Base-by-base conservation (phyloP, 148 eudicot genomes). In the Dysphania ambrosioides region DNA sequence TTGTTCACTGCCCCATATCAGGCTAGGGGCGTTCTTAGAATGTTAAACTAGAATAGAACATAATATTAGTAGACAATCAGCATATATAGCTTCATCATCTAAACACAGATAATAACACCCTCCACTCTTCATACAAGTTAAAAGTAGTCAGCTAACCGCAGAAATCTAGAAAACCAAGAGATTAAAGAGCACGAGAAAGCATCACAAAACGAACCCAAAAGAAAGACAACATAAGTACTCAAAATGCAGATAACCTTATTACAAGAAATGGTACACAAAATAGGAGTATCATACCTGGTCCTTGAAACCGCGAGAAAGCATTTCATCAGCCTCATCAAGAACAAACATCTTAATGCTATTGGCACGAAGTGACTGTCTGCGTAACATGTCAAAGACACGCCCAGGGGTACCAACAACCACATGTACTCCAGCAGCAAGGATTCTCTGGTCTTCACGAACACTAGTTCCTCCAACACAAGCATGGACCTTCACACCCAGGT, bases 381-480 rank as follows among this genome's bases (percentile, higher is more conserved):
- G 83, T 82, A 87, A 62, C 91, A 90, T 88, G 85, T 90, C 94
- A 56, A 78, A 88, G n/a, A 88, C 94, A 75, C 94, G 88, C 3
- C 90, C 90, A 64, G 90, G 90, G 32, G 93, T 89, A 77, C 93
- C 93, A 77, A 89, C 93, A 72, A 89, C 88, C 47, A 89, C 93
- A 65, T 89, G 93, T 16, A 89, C 93, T 61, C 93, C 93, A 68
- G 84, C 79, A 40, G 82, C 72, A 55, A 89, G 93, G 55, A 87
- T 85, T 31, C 88, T 86, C 74, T 87, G 93, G 75, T 90, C 90
- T 56, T 86, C 90, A 51, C 94, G 88, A 36, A 90, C 89, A 82
- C 89, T 89, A 27, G 89, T 87, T 53, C 91, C 93, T 34, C 93
- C 93, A 65, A 89, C 93, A 80, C 93, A 89, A 24, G 91, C 89